Evolutionary conservation across 2,329 filamentous ascomycete genomes (phyloP), one percentile per base, ranked within the genome.

Genomic region (Escovopsis sp.): DNA sequence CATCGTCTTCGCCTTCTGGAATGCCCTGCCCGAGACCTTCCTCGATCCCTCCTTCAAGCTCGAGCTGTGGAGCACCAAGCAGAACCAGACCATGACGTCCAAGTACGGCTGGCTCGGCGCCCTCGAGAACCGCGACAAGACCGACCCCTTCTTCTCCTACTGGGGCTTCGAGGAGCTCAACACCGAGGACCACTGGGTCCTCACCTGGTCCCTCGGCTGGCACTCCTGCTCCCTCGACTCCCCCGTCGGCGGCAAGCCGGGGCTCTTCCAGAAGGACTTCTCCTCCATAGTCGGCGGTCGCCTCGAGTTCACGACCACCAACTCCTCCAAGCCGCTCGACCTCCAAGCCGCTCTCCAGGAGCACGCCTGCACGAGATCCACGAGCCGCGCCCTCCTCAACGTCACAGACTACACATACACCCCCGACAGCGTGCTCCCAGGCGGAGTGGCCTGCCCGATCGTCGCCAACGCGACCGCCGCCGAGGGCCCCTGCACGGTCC

Each of bases 1-100:
- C 37, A 31, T 43, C 24, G 42, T 43, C 33, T 20, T 43, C 33
- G 37, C 37, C 9, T 14, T 43, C 32, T 37, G 36, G 6, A 43
- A 43, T 20, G 13, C 42, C n/a, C 3, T 5, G 5, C 30, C 39
- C 27, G 41, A 35, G 10, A 2, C 2, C 8, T 12, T 15, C 39
- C 11, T 39, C 7, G 10, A 30, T n/a, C 11, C 27, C 8, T 4
- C 3, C 2, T 31, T 13, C 12, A n/a, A 12, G 20, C 6, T 29
- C 6, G 14, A 31, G 4, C 10, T 29, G 16, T 14, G 8, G 37
- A 31, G 27, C 37, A 31, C 5, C 16, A 20, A 20, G 20, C 20
- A 20, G 20, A 20, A 20, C n/a, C n/a, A n/a, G n/a, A n/a, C n/a
- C n/a, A n/a, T n/a, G n/a, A n/a, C n/a, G n/a, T n/a, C n/a, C n/a